Percentiles rank a stretch among this genome's conserved stretches.
These are phyloP conservation scores for Eutypa lata DNA, from an alignment of 2,329 filamentous ascomycete genomes.

Conservation along the genomic window DNA sequence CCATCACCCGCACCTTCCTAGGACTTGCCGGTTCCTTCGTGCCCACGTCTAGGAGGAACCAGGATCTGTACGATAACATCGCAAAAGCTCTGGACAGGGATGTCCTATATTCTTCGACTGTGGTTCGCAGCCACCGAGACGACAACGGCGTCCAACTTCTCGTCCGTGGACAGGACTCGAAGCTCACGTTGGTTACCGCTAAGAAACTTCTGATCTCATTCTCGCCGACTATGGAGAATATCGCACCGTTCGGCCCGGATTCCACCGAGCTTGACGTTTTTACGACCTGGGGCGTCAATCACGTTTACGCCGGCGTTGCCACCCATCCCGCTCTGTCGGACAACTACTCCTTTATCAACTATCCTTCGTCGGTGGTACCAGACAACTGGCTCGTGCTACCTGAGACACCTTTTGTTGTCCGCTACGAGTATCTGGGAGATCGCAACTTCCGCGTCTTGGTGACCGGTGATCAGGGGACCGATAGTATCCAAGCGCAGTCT, in stretches of 20 bases:
- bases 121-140: slow-evolving; percentile 28
- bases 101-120: slow-evolving; percentile 33
- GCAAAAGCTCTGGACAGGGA: slow-evolving; percentile 31
- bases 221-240: slow-evolving; percentile 29
- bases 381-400: slow-evolving; percentile 25
- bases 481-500: slow-evolving; percentile 18
- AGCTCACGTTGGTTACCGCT: slow-evolving; percentile 26
- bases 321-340: slow-evolving; percentile 27
- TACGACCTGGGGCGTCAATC: slow-evolving; percentile 27
- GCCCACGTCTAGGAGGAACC: slow-evolving; percentile 33
- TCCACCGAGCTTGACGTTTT: slow-evolving; percentile 27
- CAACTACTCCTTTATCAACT: slow-evolving; percentile 25
- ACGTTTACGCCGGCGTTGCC: slow-evolving; percentile 30
- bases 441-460: slow-evolving; percentile 24
- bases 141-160: slow-evolving; percentile 25
- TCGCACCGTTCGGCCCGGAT: slow-evolving; percentile 31
- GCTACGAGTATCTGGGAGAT: slow-evolving; percentile 25
- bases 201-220: slow-evolving; percentile 34
- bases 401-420: slow-evolving; percentile 22
- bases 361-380: slow-evolving; percentile 19
- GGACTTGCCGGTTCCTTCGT: slow-evolving; percentile 27
- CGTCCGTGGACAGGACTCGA: slow-evolving; percentile 21
- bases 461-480: slow-evolving; percentile 17
- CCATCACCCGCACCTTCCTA: slow-evolving; percentile 31
- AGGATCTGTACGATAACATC: slow-evolving; percentile 38